A percentile compares a stretch with the other conserved stretches of the same genome.
Conservation (phyloP, 2,329 filamentous ascomycete species). For the Claviceps sp. region DNA sequence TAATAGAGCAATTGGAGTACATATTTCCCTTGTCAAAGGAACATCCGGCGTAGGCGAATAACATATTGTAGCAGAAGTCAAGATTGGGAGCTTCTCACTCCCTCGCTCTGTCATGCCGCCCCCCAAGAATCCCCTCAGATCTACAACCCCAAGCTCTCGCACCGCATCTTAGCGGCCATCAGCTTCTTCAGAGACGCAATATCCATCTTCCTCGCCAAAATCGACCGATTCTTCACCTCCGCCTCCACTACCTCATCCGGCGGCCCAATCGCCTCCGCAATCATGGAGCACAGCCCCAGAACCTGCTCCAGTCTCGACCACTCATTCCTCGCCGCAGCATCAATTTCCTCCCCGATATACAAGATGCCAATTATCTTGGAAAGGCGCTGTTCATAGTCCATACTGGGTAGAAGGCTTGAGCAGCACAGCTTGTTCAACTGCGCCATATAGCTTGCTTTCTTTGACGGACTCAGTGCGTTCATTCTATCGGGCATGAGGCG, state of each 20-base stretch:
- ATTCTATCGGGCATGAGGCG: background rate
- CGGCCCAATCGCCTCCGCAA: slow-evolving; percentile 13
- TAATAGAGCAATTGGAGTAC: too few species aligned
- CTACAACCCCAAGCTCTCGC: background rate
- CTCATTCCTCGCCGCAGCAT: slow-evolving; percentile 11
- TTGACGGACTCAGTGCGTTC: background rate
- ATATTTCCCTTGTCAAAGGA: too few species aligned
- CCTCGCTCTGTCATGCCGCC: background rate
- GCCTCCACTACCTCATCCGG: slow-evolving; percentile 9
- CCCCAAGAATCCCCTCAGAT: background rate
- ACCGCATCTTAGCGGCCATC: slow-evolving; percentile 2
- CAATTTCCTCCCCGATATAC: slow-evolving; percentile 17
- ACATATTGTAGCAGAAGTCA: too few species aligned
- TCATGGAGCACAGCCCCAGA: slow-evolving; percentile 13
- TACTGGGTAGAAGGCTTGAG: slow-evolving; percentile 4
- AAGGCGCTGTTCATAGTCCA: slow-evolving; percentile 12
- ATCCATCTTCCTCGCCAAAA: slow-evolving; percentile 13
- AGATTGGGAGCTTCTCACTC: too few species aligned
- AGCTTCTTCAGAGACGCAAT: slow-evolving; percentile 13
- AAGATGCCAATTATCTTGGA: slow-evolving; percentile 13
- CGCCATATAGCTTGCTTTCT: slow-evolving; percentile 12
- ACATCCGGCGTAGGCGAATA: too few species aligned
- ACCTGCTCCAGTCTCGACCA: slow-evolving; percentile 15
- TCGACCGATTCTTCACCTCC: slow-evolving; percentile 12
- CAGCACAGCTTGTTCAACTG: slow-evolving; percentile 11